Base-by-base conservation (phyloP, 2,329 filamentous ascomycete species). In the Blumeria graminis region DNA sequence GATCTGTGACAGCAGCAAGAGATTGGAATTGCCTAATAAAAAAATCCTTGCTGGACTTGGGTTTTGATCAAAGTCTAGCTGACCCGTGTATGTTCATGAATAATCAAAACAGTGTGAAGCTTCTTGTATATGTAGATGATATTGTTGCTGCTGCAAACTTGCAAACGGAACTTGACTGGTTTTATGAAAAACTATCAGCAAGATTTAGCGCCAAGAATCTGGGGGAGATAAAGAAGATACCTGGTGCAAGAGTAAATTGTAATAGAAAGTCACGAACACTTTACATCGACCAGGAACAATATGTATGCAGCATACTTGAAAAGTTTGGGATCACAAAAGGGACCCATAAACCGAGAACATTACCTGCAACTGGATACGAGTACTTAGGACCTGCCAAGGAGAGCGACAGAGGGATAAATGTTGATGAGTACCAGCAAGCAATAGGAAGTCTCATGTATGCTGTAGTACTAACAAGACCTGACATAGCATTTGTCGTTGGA, bases 401-500 rank as follows among this genome's bases (percentile, higher is more conserved):
- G 28, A 28, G 38, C 3, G 55, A 56, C 38, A 38, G 9, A 7
- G 2, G 55, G 39, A 56, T 52, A 18, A n/a, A 56, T 39, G 22
- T 48, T 1, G 51, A 14, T 2, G 7, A 56, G 32, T 56, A 56
- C 36, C 55, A 56, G 45, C 45, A 56, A 39, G 55, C 45, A 14
- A 48, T 52, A 52, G 45, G 55, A 39, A 56, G 45, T 16, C 43
- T 56, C 3, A 56, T 56, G 45, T 56, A 34, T 35, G 55, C 55
- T 28, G 52, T 39, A 34, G 51, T 51, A 8, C 16, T 56, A 11
- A 56, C 45, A 11, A 56, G 41, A 35, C 55, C 55, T 10, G 55
- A 52, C 14, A 56, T 56, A 13, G 45, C 55, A 14, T 56, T 56
- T 28, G 38, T 39, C 8, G 16, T 41, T n/a, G 52, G 52, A 22